Conservation (phyloP, 2,329 filamentous ascomycete genomes). For the Microcyclosporella mali region DNA sequence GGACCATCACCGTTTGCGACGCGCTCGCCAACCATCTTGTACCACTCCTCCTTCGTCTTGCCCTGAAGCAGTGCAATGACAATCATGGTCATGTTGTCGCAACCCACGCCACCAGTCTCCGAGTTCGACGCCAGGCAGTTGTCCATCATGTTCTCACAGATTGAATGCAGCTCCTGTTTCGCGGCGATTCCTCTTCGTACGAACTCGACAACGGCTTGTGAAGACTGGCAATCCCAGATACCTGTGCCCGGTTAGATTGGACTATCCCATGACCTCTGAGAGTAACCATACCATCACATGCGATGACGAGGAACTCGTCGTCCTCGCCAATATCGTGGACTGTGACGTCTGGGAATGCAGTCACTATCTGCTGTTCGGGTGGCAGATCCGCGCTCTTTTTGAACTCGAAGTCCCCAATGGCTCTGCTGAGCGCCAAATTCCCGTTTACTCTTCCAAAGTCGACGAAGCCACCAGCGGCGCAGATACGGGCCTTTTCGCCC, state of each 20-base stretch:
- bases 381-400: slow-evolving; percentile 97
- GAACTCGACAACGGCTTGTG: slow-evolving; percentile 94
- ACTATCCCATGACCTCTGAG: background rate
- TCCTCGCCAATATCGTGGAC: slow-evolving; percentile 85
- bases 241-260: slow-evolving; percentile 49
- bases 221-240: slow-evolving; percentile 99
- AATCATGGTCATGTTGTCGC: slow-evolving; percentile 99
- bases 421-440: slow-evolving; percentile 91
- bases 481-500: slow-evolving; percentile 93
- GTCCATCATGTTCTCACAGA: slow-evolving; percentile 99
- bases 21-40: slow-evolving; percentile 86
- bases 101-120: slow-evolving; percentile 94
- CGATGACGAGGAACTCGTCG: slow-evolving; percentile 91
- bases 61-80: slow-evolving; percentile 84
- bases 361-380: slow-evolving; percentile 98
- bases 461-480: slow-evolving; percentile 91
- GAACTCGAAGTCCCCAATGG: slow-evolving; percentile 98
- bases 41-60: slow-evolving; percentile 96
- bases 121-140: slow-evolving; percentile 97
- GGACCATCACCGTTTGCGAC: slow-evolving; percentile 96
- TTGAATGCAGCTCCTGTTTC: slow-evolving; percentile 88
- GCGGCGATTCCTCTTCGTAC: slow-evolving; percentile 92
- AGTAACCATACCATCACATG: slow-evolving; percentile 70
- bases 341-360: slow-evolving; percentile 89
- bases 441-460: slow-evolving; percentile 98